phyloP scores from a whole-genome alignment of 306 rosid species.

The Echinosophora koreensis region DNA sequence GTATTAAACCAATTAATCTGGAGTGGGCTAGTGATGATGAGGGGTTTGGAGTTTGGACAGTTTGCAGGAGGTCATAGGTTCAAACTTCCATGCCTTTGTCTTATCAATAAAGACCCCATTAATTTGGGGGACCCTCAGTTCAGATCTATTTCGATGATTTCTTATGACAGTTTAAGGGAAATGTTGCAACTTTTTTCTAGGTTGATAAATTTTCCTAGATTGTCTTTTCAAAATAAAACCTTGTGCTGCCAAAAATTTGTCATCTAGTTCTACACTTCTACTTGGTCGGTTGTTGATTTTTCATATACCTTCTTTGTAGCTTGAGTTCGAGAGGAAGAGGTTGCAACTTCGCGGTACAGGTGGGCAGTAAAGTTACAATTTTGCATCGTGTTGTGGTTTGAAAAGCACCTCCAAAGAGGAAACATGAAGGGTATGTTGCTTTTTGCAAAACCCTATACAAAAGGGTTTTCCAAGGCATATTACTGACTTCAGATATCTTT shows the following conservation, averaged over 20 bases:
- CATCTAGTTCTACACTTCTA: slow-evolving; percentile 10
- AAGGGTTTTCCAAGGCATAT: slow-evolving; percentile 54
- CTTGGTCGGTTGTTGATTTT: slow-evolving; percentile 34
- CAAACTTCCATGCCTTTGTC: neutral
- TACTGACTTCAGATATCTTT: slow-evolving; percentile 53
- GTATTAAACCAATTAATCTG: slow-evolving; percentile 1
- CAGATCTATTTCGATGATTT: slow-evolving; percentile 7
- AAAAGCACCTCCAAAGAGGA: slow-evolving; percentile 42
- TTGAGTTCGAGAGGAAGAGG: slow-evolving; percentile 88
- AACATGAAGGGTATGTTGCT: slow-evolving; percentile 53
- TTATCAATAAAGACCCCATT: neutral
- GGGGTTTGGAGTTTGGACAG: slow-evolving; percentile 13
- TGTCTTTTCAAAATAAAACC: slow-evolving; percentile 11
- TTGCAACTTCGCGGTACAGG: slow-evolving; percentile 69
- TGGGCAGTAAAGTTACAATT: slow-evolving; percentile 60
- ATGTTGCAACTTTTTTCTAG: neutral
- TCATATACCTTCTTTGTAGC: slow-evolving; percentile 51
- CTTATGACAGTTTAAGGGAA: neutral
- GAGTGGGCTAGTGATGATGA: neutral
- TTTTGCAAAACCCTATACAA: slow-evolving; percentile 42
- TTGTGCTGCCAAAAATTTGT: neutral
- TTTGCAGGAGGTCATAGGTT: neutral
- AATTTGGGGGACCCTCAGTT: neutral
- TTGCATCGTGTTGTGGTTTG: slow-evolving; percentile 44
- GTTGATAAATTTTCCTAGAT: neutral